A percentile compares a stretch with the other conserved stretches of the same genome.
phyloP scores from a whole-genome alignment of 2,329 filamentous ascomycete species.

The Ambrosiella cleistominuta region DNA sequence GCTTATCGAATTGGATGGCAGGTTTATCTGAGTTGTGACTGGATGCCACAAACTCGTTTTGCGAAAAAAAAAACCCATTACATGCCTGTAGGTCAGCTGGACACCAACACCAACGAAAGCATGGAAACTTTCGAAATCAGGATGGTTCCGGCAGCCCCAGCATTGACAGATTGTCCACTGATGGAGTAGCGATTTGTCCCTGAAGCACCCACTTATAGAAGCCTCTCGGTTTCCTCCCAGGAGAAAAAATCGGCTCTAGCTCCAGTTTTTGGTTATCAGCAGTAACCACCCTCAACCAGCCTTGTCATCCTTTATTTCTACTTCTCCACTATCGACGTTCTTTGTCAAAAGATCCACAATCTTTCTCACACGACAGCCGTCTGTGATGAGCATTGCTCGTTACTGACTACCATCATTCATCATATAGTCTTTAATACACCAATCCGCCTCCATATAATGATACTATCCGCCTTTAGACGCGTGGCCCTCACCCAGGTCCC shows the following conservation, averaged over 20 bases:
- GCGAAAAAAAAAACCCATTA: background rate
- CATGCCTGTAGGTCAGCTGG: background rate
- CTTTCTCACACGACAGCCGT: background rate
- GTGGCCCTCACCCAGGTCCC: slow-evolving; percentile 22
- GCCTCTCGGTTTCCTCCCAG: background rate
- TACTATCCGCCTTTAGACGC: slow-evolving; percentile 39
- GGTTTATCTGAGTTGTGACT: background rate
- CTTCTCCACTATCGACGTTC: slow-evolving; percentile 2
- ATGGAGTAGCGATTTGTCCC: background rate
- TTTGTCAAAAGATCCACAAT: slow-evolving; percentile 1
- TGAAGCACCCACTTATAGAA: background rate
- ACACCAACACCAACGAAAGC: background rate
- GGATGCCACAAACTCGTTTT: background rate
- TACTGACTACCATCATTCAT: slow-evolving; percentile 9
- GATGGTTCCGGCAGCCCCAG: background rate
- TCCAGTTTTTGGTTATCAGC: slow-evolving; percentile 4
- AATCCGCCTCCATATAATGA: slow-evolving; percentile 23
- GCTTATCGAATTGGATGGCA: background rate
- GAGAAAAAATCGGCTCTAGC: background rate
- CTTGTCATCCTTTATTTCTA: slow-evolving; percentile 4
- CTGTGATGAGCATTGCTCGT: background rate
- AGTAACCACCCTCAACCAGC: background rate
- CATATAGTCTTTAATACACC: slow-evolving; percentile 8
- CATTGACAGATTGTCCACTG: background rate
- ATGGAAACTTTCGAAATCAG: background rate